Evolutionary conservation across 2,329 filamentous ascomycete species (phyloP).

Genomic region (Dissoconium aciculare): DNA sequence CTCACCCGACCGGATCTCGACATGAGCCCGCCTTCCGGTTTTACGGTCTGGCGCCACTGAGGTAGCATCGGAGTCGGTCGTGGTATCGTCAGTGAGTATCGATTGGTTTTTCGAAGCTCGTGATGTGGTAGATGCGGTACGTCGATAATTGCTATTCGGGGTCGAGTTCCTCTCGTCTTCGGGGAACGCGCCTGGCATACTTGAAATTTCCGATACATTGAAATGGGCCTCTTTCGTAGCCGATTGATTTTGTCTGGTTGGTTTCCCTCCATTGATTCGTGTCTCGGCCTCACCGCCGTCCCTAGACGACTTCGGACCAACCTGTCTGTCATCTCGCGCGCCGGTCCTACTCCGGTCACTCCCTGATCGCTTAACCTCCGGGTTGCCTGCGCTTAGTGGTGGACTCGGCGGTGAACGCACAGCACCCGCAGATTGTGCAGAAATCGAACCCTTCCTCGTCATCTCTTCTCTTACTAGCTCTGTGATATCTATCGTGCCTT

Average conservation of each 20-base stretch:
- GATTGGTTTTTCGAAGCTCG: conserved; percentile 25
- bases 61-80: conserved; percentile 33
- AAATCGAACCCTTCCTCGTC: conserved; percentile 18
- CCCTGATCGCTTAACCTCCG: conserved; percentile 30
- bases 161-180: conserved; percentile 26
- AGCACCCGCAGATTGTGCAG: conserved; percentile 11
- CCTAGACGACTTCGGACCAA: conserved; percentile 26
- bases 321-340: conserved; percentile 24
- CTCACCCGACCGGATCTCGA: too few species aligned
- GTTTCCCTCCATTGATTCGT: too few species aligned
- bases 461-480: conserved; percentile 24
- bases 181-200: conserved; percentile 23
- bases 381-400: conserved; percentile 31
- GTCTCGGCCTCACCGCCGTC: conserved; percentile 30
- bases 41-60: conserved; percentile 30
- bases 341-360: conserved; percentile 32
- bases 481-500: conserved; percentile 28
- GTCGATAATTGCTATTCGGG: conserved; percentile 23
- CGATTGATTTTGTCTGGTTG: too few species aligned
- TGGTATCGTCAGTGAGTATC: conserved; percentile 27
- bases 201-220: conserved; percentile 30
- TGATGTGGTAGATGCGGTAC: conserved; percentile 18
- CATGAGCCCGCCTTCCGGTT: conserved; percentile 12
- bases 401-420: conserved; percentile 32
- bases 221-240: conserved; percentile 25